These are phyloP conservation scores for Hymenoscyphus infarciens DNA, from an alignment of 2,329 filamentous ascomycete genomes.

Conservation along the genomic window DNA sequence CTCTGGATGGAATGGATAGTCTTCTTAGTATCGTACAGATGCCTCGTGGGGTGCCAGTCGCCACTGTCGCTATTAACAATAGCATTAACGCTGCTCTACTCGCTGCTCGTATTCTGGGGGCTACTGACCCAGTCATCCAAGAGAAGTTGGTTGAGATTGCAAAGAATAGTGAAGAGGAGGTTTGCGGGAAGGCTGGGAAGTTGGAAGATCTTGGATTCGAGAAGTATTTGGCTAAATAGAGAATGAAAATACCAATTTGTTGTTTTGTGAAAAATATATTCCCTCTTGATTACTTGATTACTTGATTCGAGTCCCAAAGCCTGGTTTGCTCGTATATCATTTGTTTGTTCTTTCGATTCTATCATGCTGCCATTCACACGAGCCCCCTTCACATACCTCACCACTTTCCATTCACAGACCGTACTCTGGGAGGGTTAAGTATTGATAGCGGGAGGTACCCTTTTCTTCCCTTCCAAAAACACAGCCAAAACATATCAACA, in stretches of 20 bases:
- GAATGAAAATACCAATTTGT: not conserved
- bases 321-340: not conserved
- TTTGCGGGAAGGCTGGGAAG: slow-evolving; percentile 50
- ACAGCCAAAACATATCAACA: too few species aligned
- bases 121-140: slow-evolving; percentile 52
- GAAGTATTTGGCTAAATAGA: slow-evolving; percentile 7
- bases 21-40: slow-evolving; percentile 74
- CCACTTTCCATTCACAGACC: too few species aligned
- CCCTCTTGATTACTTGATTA: not conserved
- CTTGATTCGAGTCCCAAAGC: not conserved
- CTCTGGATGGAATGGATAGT: slow-evolving; percentile 68
- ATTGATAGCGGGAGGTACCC: too few species aligned
- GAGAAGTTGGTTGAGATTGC: slow-evolving; percentile 59
- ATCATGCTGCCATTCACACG: too few species aligned
- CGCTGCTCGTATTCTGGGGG: slow-evolving; percentile 65
- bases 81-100: slow-evolving; percentile 72
- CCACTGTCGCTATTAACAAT: slow-evolving; percentile 77
- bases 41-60: slow-evolving; percentile 69
- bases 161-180: slow-evolving; percentile 38
- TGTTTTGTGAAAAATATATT: not conserved
- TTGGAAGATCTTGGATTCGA: slow-evolving; percentile 55
- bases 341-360: too few species aligned
- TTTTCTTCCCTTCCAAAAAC: too few species aligned
- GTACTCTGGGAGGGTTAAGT: too few species aligned
- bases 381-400: too few species aligned